Conservation (phyloP, 1,284 basidiomycete species). For the Fomitopsis palustris region DNA sequence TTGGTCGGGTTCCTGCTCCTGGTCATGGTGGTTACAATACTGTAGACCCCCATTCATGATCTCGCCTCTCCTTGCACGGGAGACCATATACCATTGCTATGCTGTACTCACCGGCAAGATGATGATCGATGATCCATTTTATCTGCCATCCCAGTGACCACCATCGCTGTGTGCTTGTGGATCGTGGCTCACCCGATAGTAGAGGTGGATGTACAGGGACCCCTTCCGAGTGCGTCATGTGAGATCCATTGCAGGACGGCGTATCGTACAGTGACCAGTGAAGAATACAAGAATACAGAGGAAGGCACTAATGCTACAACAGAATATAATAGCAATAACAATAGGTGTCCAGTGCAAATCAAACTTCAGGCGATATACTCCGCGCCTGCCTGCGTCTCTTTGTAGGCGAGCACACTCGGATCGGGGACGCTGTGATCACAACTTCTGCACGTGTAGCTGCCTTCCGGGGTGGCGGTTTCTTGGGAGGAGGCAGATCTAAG, state of each 20-base stretch:
- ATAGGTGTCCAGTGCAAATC: background rate
- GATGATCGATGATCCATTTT: too few relatives aligned
- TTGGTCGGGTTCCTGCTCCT: background rate
- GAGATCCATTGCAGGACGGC: too few relatives aligned
- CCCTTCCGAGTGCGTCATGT: too few relatives aligned
- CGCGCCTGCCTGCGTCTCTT: constrained; percentile 1
- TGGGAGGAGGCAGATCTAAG: background rate
- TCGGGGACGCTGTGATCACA: constrained; percentile 6
- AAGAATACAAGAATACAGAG: background rate
- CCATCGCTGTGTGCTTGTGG: too few relatives aligned
- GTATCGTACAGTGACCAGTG: background rate
- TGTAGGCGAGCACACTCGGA: background rate
- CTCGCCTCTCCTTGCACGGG: too few relatives aligned
- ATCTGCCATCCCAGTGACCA: too few relatives aligned
- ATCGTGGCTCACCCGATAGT: too few relatives aligned
- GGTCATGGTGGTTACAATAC: too few relatives aligned
- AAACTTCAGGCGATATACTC: background rate
- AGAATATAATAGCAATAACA: background rate
- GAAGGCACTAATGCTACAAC: background rate
- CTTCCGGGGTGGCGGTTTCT: background rate
- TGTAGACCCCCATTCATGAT: too few relatives aligned
- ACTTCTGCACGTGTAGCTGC: constrained; percentile 5
- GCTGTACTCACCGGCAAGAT: too few relatives aligned
- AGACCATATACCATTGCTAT: too few relatives aligned
- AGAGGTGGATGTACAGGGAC: too few relatives aligned